These are phyloP conservation scores for Tuber brumale DNA, from an alignment of 495 filamentous ascomycete genomes.

Conservation along the genomic window DNA sequence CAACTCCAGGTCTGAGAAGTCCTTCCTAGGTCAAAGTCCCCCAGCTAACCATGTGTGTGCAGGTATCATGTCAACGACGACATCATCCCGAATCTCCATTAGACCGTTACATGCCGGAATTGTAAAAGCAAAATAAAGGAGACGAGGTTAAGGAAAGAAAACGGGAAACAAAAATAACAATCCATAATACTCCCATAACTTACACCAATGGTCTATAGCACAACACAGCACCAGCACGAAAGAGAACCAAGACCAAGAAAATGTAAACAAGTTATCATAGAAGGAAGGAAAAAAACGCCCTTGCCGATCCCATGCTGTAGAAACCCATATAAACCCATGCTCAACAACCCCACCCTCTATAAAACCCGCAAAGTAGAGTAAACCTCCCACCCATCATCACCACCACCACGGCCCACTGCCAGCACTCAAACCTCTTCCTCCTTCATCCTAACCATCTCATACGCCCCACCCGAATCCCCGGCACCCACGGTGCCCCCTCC, in stretches of 20 bases:
- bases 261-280: background rate
- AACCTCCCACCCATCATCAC: background rate
- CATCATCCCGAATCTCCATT: background rate
- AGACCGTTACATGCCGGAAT: background rate
- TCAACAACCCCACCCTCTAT: background rate
- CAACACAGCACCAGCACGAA: background rate
- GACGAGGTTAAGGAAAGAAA: background rate
- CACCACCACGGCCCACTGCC: background rate
- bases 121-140: background rate
- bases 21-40: background rate
- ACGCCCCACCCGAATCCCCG: slow-evolving; percentile 60
- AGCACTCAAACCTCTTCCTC: slow-evolving; percentile 42
- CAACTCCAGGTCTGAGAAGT: background rate
- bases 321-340: background rate
- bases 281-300: background rate
- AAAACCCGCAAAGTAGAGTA: background rate
- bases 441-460: slow-evolving; percentile 73
- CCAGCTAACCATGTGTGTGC: background rate
- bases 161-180: background rate
- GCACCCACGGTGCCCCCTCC: slow-evolving; percentile 45
- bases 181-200: background rate
- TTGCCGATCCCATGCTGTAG: background rate
- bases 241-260: background rate
- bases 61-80: background rate
- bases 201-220: background rate